Percentiles rank a stretch among this genome's conserved stretches.
phyloP scores from a whole-genome alignment of 768 basidiomycete genomes.

The Suillus bovinus region DNA sequence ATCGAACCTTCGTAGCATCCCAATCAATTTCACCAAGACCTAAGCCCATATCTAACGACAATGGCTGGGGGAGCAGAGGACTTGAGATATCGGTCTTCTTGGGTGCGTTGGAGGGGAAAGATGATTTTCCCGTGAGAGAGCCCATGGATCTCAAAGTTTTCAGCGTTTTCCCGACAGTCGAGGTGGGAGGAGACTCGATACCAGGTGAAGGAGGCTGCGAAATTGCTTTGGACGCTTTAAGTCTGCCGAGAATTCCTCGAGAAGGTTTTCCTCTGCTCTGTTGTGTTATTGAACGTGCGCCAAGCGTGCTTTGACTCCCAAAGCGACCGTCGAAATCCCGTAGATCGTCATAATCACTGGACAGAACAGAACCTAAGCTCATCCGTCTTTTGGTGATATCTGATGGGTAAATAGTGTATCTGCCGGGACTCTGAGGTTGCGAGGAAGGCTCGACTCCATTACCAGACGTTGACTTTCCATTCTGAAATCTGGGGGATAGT shows the following conservation, averaged over 20 bases:
- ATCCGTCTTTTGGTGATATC: conserved; percentile 54
- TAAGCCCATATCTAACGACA: conserved; percentile 55
- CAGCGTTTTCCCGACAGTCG: conserved; percentile 48
- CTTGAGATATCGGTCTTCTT: conserved; percentile 43
- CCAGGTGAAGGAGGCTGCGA: conserved; percentile 46
- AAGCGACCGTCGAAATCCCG: conserved; percentile 86
- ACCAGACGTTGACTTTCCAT: conserved; percentile 22
- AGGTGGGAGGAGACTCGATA: conserved; percentile 38
- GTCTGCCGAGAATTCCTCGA: conserved; percentile 62
- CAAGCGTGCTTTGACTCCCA: conserved; percentile 76
- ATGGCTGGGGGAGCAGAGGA: conserved; percentile 54
- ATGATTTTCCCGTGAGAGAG: conserved; percentile 63
- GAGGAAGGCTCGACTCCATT: conserved; percentile 19
- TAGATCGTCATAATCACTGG: conserved; percentile 88
- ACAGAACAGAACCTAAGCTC: conserved; percentile 69
- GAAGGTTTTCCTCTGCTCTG: conserved; percentile 59
- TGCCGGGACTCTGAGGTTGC: conserved; percentile 21
- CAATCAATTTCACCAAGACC: conserved; percentile 59
- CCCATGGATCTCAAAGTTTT: conserved; percentile 82
- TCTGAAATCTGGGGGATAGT: conserved; percentile 33
- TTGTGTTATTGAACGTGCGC: conserved; percentile 41
- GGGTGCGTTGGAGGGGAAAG: conserved; percentile 25
- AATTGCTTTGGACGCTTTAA: conserved; percentile 47
- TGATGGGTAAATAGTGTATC: conserved; percentile 27
- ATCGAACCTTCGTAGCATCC: conserved; percentile 24